Evolutionary conservation across 768 basidiomycete species (phyloP), one percentile per base, ranked within the genome.

Genomic region (Tulasnella sp.): DNA sequence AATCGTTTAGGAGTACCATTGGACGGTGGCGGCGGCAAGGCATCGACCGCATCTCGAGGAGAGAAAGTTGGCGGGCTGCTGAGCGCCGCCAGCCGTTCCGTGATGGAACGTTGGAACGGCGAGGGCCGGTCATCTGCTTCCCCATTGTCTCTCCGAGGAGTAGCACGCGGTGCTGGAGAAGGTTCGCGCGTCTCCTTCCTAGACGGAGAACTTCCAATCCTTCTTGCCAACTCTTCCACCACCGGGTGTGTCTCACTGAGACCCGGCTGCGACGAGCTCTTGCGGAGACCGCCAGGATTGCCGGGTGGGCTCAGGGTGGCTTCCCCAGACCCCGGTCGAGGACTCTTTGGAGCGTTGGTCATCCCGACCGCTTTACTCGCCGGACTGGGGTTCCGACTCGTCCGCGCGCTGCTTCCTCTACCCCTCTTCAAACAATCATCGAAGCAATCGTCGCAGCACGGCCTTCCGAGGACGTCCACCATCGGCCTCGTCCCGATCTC

Each of bases 381-480:
- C n/a, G 78, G 78, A 46, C 71, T 73, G 38, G 78, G 78, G 71
- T 79, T 79, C 34, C 76, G 48, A 62, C 76, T 77, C 12, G 46
- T 62, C 21, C 34, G 12, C 1, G 71, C 78, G 71, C 71, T 74
- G 71, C 71, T 74, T 40, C 56, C 76, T 31, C 42, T 79, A 3
- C 78, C 78, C 6, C 78, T 36, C 46, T 79, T 74, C 71, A 94
- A 87, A 83, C 93, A 94, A 52, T 84, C 90, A 80, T 94, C 94
- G 82, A 96, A 95, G 82, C 94, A 96, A 58, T 92, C 92, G 9
- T 88, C 86, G 82, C 94, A 96, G 58, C 91, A 93, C 14, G 94
- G 94, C 42, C 89, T 88, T 5, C 94, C 94, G 18, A 94, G 86
- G n/a, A 96, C 85, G 84, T 95, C 94, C 42, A 95, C 92, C 90